Percentiles rank a stretch among this genome's conserved stretches.
Evolutionary conservation across 2,329 filamentous ascomycete species (phyloP).

Genomic region (Delphinella strobiligena): DNA sequence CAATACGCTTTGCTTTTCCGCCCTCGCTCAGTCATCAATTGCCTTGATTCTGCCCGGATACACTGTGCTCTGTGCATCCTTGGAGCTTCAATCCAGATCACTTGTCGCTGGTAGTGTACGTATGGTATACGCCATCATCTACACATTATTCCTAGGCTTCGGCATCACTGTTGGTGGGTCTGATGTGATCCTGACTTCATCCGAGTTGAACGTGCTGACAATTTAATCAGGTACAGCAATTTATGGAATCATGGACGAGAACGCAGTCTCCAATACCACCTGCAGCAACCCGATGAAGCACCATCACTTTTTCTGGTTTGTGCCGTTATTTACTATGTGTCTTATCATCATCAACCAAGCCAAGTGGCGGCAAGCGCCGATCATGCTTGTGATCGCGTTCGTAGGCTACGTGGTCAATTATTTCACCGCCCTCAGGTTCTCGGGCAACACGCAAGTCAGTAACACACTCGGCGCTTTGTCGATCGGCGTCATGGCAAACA

Average conservation of each 20-base stretch:
- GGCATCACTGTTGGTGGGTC: conserved; percentile 36
- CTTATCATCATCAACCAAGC: conserved; percentile 72
- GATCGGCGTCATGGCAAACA: conserved; percentile 65
- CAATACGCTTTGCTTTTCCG: conserved; percentile 38
- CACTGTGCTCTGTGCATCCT: conserved; percentile 36
- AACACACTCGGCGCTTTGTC: conserved; percentile 67
- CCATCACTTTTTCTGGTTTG: conserved; percentile 56
- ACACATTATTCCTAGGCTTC: conserved; percentile 40
- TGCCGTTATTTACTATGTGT: conserved; percentile 60
- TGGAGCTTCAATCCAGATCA: conserved; percentile 36
- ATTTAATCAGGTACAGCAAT: conserved; percentile 23
- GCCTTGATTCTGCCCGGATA: conserved; percentile 40
- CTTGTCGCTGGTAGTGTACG: conserved; percentile 39
- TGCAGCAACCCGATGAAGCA: conserved; percentile 38
- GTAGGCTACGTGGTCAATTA: conserved; percentile 66
- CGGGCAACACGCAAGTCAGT: conserved; percentile 59
- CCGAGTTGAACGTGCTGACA: background rate
- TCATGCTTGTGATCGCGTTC: conserved; percentile 64
- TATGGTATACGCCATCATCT: conserved; percentile 42
- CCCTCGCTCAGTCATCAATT: conserved; percentile 38
- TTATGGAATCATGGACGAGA: conserved; percentile 35
- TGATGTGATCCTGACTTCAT: too few species aligned
- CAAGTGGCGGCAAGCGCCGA: conserved; percentile 64
- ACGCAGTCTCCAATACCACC: conserved; percentile 31
- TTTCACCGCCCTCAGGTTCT: conserved; percentile 55